Evolutionary conservation across 306 rosid genomes (phyloP), one percentile per base, ranked within the genome.

Genomic region (Cucumis melo): DNA sequence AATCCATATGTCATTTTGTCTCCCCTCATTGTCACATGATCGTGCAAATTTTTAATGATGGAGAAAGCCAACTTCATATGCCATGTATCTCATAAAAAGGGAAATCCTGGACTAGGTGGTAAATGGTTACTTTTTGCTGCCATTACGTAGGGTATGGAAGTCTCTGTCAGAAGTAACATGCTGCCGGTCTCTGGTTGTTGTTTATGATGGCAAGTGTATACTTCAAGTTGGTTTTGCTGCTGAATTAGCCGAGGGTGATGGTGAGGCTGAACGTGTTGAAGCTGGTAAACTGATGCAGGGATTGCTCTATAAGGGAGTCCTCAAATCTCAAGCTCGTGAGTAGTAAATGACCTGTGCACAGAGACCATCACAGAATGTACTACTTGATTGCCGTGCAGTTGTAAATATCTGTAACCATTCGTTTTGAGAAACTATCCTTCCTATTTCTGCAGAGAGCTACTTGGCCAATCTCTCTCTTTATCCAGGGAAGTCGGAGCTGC

Each of bases 401-500:
- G 10, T 51, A 51, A 29, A 27, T 53, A 51, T 53, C 62, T 73
- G 62, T 41, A 32, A 73, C 48, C 41, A 23, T 41, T 55, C 53
- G 1, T 75, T 75, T 59, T 75, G 8, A 54, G 64, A 55, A 19
- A 54, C 46, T 15, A 38, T 21, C 41, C 42, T 75, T 38, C 58
- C 72, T 61, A 27, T 53, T 53, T 78, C 72, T 87, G 81, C 86
- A 89, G 97, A 92, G 91, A 90, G 90, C 83, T 94, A 92, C 84
- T 81, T 90, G 87, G 97, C 97, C 73, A 94, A 94, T 88, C 88
- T 92, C 34, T 88, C 85, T 76, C 97, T 94, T 67, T 94, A 90
- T 83, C 96, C 97, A 76, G 99, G 97, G 79, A 90, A 87, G 67
- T 94, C 97, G 27, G 93, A 94, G 88, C 86, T 91, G 73, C 92